These are phyloP conservation scores for Globisporangium ultimum DNA, from an alignment of 352 stramenopile genomes.

Conservation along the genomic window DNA sequence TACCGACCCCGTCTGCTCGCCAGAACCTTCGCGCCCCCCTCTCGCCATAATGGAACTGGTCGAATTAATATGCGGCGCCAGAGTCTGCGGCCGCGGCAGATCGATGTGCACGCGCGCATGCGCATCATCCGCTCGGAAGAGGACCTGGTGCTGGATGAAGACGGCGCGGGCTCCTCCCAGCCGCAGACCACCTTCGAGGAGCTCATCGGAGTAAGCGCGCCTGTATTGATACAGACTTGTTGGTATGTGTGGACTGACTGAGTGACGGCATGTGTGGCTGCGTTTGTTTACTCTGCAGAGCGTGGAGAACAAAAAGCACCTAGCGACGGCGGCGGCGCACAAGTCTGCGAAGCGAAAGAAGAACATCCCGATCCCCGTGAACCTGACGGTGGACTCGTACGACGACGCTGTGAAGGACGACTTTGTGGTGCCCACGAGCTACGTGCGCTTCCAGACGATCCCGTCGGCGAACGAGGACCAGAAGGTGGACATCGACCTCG, in stretches of 20 bases:
- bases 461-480: slow-evolving; percentile 38
- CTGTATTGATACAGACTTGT: not conserved
- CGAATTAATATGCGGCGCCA: slow-evolving; percentile 55
- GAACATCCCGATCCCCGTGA: slow-evolving; percentile 86
- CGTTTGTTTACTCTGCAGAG: slow-evolving; percentile 27
- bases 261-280: not conserved
- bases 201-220: slow-evolving; percentile 53
- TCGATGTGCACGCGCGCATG: slow-evolving; percentile 87
- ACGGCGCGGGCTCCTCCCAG: slow-evolving; percentile 23
- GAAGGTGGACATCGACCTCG: slow-evolving; percentile 71
- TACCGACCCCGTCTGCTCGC: too few relatives aligned
- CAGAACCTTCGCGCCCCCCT: not conserved
- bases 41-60: slow-evolving; percentile 2
- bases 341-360: slow-evolving; percentile 62
- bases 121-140: slow-evolving; percentile 79
- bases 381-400: slow-evolving; percentile 61
- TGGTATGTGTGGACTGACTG: not conserved
- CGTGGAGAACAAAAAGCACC: slow-evolving; percentile 55
- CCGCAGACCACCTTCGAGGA: slow-evolving; percentile 64
- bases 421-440: slow-evolving; percentile 75
- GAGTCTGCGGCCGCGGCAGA: slow-evolving; percentile 82
- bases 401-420: slow-evolving; percentile 60
- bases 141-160: slow-evolving; percentile 72
- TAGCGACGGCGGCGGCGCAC: slow-evolving; percentile 19
- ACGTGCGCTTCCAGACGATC: slow-evolving; percentile 79